Evolutionary conservation across 495 filamentous ascomycete species (phyloP).

Genomic region (Letharia lupina): DNA sequence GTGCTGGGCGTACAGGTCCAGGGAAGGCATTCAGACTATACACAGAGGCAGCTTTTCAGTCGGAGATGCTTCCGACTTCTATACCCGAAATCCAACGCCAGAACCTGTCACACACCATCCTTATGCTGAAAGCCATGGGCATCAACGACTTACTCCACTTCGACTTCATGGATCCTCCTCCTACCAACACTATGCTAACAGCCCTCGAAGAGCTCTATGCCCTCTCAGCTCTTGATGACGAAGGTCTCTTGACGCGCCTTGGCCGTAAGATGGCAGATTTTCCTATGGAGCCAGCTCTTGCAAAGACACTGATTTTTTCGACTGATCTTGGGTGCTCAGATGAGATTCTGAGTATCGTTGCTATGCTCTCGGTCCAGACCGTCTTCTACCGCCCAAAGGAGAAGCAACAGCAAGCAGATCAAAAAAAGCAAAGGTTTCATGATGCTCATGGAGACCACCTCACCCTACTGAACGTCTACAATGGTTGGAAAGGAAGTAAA

Average conservation of each 20-base stretch:
- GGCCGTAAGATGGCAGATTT: constrained; percentile 98
- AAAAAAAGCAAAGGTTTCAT: constrained; percentile 96
- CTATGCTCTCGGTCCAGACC: constrained; percentile 79
- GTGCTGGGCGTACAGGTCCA: constrained; percentile 88
- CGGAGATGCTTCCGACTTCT: constrained; percentile 92
- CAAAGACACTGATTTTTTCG: constrained; percentile 82
- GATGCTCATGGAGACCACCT: constrained; percentile 91
- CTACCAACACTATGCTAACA: constrained; percentile 94
- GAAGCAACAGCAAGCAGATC: constrained; percentile 90
- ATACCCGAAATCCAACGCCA: constrained; percentile 96
- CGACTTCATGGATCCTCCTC: constrained; percentile 97
- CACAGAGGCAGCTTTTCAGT: constrained; percentile 91
- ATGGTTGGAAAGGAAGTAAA: constrained; percentile 77
- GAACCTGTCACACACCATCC: constrained; percentile 87
- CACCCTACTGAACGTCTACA: constrained; percentile 93
- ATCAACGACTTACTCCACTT: constrained; percentile 97
- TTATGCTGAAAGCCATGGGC: constrained; percentile 99
- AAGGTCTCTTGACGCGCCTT: constrained; percentile 85
- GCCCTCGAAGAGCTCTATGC: constrained; percentile 94
- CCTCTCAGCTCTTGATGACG: constrained; percentile 85
- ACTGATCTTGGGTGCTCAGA: constrained; percentile 85
- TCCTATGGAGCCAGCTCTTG: constrained; percentile 82
- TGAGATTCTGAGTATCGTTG: constrained; percentile 88
- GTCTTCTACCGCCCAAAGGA: constrained; percentile 95
- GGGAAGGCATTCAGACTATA: constrained; percentile 96